phyloP scores from a whole-genome alignment of 805 yeast species.

The Kluyveromyces aestuarii region DNA sequence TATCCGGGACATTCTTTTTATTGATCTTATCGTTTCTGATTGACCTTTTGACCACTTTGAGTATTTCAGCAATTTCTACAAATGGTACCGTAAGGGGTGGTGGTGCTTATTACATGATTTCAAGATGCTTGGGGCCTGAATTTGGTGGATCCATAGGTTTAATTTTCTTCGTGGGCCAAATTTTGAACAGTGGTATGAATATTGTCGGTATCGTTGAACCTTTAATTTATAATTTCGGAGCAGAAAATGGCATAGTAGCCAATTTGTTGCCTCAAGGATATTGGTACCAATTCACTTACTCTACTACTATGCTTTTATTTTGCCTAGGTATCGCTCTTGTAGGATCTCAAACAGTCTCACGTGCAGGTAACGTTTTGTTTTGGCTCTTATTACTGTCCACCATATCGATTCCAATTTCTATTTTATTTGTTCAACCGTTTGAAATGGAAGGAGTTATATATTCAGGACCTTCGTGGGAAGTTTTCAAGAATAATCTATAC shows the following conservation, averaged over 20 bases:
- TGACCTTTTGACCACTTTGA: conserved; percentile 75
- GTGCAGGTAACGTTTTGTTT: conserved; percentile 70
- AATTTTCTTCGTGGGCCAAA: conserved; percentile 91
- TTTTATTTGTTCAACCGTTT: conserved; percentile 57
- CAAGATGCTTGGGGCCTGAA: conserved; percentile 92
- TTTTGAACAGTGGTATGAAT: conserved; percentile 81
- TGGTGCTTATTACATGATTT: conserved; percentile 96
- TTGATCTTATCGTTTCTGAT: conserved; percentile 68
- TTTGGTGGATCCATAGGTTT: conserved; percentile 97
- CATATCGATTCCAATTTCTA: conserved; percentile 72
- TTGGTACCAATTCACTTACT: conserved; percentile 61
- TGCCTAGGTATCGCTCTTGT: conserved; percentile 73
- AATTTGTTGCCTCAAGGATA: conserved; percentile 59
- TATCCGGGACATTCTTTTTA: conserved; percentile 63
- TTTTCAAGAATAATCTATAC: conserved; percentile 53
- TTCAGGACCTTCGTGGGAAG: conserved; percentile 66
- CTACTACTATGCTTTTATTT: conserved; percentile 54
- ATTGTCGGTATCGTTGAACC: conserved; percentile 96
- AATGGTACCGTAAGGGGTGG: conserved; percentile 98
- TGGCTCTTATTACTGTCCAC: conserved; percentile 61
- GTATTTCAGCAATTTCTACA: conserved; percentile 92
- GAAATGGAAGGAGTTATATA: conserved; percentile 42
- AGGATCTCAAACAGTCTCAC: conserved; percentile 75
- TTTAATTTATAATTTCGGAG: conserved; percentile 67
- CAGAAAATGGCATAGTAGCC: conserved; percentile 41